A percentile compares a stretch with the other conserved stretches of the same genome.
These are phyloP conservation scores for Seiridium cupressi DNA, from an alignment of 2,329 filamentous ascomycete species.

Conservation along the genomic window DNA sequence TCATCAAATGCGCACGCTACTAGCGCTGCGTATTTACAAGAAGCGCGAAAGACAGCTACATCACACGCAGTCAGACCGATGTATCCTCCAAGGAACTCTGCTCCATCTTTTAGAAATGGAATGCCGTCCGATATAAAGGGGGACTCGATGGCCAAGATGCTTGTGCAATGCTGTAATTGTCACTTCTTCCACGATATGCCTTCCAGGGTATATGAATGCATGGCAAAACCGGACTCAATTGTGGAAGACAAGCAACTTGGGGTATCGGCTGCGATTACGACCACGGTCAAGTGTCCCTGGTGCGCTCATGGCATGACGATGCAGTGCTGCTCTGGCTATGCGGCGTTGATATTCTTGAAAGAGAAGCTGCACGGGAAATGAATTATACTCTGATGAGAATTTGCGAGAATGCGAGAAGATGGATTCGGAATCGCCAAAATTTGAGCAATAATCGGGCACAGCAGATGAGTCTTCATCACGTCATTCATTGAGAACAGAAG, in stretches of 20 bases:
- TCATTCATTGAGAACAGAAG: no score
- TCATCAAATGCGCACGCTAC: slow-evolving; percentile 18
- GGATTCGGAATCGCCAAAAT: no score
- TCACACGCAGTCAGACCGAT: slow-evolving; percentile 23
- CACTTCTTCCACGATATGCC: slow-evolving; percentile 66
- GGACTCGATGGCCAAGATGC: slow-evolving; percentile 57
- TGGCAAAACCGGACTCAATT: slow-evolving; percentile 57
- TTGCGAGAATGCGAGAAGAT: no score
- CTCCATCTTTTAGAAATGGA: not conserved
- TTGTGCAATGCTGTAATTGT: slow-evolving; percentile 65
- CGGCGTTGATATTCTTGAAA: slow-evolving; percentile 63
- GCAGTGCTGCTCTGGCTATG: slow-evolving; percentile 67
- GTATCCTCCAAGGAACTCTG: slow-evolving; percentile 22
- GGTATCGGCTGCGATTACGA: slow-evolving; percentile 56
- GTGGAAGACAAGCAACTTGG: slow-evolving; percentile 50
- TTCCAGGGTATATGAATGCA: slow-evolving; percentile 61
- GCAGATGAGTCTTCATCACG: no score
- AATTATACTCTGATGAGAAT: not conserved
- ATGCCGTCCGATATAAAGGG: slow-evolving; percentile 7
- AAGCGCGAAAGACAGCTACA: slow-evolving; percentile 31
- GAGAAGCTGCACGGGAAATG: slow-evolving; percentile 52
- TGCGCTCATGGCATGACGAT: slow-evolving; percentile 70
- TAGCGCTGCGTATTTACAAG: slow-evolving; percentile 32
- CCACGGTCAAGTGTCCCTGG: slow-evolving; percentile 69
- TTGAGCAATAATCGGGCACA: no score